Conservation (phyloP, 768 basidiomycete genomes). For the Mycena chlorophos region DNA sequence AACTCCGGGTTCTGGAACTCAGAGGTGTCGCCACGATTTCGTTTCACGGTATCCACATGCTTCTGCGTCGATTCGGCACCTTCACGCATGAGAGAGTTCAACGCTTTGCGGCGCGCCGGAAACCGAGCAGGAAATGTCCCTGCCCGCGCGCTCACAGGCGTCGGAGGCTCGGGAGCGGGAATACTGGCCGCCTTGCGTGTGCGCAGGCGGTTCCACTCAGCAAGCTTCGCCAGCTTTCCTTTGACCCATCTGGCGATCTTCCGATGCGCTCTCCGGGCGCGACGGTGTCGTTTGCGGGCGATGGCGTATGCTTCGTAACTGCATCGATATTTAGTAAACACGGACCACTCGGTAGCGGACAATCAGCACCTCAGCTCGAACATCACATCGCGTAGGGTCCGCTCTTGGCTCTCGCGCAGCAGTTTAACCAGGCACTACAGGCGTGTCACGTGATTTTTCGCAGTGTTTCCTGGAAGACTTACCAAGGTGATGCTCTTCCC, state of each 20-base stretch:
- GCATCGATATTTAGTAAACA: too few species aligned
- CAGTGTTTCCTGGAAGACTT: background rate
- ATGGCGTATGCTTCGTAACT: background rate
- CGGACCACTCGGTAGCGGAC: background rate
- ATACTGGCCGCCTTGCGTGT: too few species aligned
- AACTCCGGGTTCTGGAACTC: conserved; percentile 20
- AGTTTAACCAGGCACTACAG: background rate
- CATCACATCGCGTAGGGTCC: background rate
- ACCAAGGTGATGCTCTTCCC: conserved; percentile 22
- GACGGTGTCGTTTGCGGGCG: background rate
- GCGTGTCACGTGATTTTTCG: background rate
- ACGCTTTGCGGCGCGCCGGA: too few species aligned
- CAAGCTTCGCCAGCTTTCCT: too few species aligned
- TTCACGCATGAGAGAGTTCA: too few species aligned
- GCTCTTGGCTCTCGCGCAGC: background rate
- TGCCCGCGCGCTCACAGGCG: too few species aligned
- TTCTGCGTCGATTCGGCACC: too few species aligned
- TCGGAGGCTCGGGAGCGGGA: too few species aligned
- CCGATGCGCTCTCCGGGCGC: background rate
- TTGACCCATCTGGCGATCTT: too few species aligned
- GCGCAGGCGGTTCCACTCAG: too few species aligned
- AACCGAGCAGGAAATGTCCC: too few species aligned
- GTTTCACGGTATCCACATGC: too few species aligned
- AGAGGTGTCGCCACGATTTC: background rate
- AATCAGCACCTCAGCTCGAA: background rate